phyloP scores from a whole-genome alignment of 2,329 filamentous ascomycete genomes.

The Gnomoniopsis sp. region DNA sequence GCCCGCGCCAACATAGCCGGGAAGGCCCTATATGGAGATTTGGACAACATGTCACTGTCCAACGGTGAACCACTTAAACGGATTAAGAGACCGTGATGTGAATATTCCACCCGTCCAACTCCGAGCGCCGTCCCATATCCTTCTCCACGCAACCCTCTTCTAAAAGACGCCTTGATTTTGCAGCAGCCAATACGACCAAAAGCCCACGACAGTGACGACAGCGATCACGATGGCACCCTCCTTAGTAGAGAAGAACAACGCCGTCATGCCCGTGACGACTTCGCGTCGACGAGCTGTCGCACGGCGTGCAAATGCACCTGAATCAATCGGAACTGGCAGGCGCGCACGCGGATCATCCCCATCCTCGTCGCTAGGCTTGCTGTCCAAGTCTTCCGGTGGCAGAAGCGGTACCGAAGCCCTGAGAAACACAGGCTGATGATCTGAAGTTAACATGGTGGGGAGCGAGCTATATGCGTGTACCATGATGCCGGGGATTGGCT shows the following conservation, averaged over 20 bases:
- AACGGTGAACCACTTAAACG: background rate
- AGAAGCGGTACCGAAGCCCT: slow-evolving; percentile 64
- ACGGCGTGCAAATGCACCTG: slow-evolving; percentile 52
- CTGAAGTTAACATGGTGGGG: slow-evolving; percentile 76
- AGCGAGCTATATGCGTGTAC: slow-evolving; percentile 71
- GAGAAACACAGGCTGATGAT: slow-evolving; percentile 82
- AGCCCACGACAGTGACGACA: slow-evolving; percentile 37
- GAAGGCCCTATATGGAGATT: too few species aligned
- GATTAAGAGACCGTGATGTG: background rate
- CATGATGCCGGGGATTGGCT: slow-evolving; percentile 30
- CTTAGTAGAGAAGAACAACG: slow-evolving; percentile 52
- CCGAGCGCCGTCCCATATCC: background rate
- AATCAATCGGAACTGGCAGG: slow-evolving; percentile 51
- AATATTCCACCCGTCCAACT: background rate
- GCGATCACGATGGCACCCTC: slow-evolving; percentile 45
- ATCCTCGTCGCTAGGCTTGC: slow-evolving; percentile 15
- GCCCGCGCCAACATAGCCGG: background rate
- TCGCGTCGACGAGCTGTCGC: slow-evolving; percentile 43
- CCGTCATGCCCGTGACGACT: slow-evolving; percentile 49
- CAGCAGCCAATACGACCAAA: slow-evolving; percentile 44
- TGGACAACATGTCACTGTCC: background rate
- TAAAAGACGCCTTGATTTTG: slow-evolving; percentile 20
- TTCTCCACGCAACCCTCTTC: background rate
- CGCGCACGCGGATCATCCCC: slow-evolving; percentile 38
- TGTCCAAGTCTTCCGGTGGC: slow-evolving; percentile 34